Base-by-base conservation (phyloP, 192 early-diverging fungal species). In the Coemansia sp. region DNA sequence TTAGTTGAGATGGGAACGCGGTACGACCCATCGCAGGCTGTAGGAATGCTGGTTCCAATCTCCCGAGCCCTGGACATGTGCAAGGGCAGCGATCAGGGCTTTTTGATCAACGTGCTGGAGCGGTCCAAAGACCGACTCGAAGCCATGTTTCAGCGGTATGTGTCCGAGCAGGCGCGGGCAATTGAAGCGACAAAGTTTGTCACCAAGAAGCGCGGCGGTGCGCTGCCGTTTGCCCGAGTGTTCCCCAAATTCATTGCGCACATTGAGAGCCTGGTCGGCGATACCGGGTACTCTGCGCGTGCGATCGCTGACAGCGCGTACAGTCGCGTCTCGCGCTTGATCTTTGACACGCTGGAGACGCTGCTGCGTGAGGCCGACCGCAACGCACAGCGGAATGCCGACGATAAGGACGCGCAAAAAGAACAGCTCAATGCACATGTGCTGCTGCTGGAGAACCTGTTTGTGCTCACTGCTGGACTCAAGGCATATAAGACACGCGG, bases 171-270 rank as follows among this genome's bases (percentile, higher is more conserved):
- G 74, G 79, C 94, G 23, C 86, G 85, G 60, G 84, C 83, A 12
- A 95, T 98, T 57, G 95, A 98, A 44, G 93, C 94, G 18, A 94
- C 92, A 15, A 92, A 94, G 71, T 83, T 93, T 60, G 92, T 87
- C 18, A 85, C 88, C 31, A 92, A 92, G 60, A 93, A 92, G 73
- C 85, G 95, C 4, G 87, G 82, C 54, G 96, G 96, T 15, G 90
- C 94, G n/a, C 73, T 96, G n/a, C 84, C 89, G 0, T 94, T 92
- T 70, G 86, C 95, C 20, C 85, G 90, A 3, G 92, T 89, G 6
- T 97, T 98, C 62, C 96, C 96, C 38, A 70, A 86, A 44, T 95
- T 93, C 81, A 91, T 89, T 4, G 84, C 90, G 36, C 82, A 91
- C 10, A 73, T 94, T 23, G 79, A 80, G n/a, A 68, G 66, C 20